Evolutionary conservation across 2,329 filamentous ascomycete genomes (phyloP).

Genomic region (Epichloe gansuensis): DNA sequence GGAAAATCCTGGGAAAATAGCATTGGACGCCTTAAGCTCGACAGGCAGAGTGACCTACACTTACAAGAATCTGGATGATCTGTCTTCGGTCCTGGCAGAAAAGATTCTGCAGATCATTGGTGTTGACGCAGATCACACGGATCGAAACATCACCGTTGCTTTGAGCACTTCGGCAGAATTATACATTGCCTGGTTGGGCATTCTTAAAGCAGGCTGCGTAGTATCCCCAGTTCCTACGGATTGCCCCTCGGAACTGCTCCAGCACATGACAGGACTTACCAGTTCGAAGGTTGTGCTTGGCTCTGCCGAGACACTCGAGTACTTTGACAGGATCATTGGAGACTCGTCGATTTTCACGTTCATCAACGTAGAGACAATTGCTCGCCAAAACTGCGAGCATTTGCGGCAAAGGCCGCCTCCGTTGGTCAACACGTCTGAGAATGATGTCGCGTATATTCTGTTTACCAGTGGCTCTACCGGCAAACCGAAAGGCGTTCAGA

Average conservation of each 20-base stretch:
- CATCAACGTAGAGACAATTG: background rate
- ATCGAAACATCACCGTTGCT: background rate
- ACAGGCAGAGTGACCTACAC: background rate
- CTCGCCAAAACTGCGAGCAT: background rate
- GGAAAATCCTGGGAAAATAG: background rate
- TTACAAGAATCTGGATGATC: background rate
- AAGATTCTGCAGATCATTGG: background rate
- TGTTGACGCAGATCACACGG: background rate
- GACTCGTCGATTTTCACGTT: background rate
- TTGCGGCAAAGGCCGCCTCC: background rate
- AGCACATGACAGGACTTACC: background rate
- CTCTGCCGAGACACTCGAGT: background rate
- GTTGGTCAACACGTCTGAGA: background rate
- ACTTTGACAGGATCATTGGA: background rate
- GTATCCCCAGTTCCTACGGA: background rate
- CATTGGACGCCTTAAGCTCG: background rate
- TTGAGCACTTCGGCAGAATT: background rate
- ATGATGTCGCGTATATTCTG: background rate
- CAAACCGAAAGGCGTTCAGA: conserved; percentile 2
- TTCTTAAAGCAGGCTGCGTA: background rate
- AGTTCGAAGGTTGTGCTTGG: background rate
- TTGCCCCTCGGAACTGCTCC: background rate
- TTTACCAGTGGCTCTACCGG: conserved; percentile 2
- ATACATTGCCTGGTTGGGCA: background rate
- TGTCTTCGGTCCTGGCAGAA: background rate